Evolutionary conservation across 352 stramenopile genomes (phyloP), one percentile per base, ranked within the genome.

Genomic region (Phytophthora cactorum): DNA sequence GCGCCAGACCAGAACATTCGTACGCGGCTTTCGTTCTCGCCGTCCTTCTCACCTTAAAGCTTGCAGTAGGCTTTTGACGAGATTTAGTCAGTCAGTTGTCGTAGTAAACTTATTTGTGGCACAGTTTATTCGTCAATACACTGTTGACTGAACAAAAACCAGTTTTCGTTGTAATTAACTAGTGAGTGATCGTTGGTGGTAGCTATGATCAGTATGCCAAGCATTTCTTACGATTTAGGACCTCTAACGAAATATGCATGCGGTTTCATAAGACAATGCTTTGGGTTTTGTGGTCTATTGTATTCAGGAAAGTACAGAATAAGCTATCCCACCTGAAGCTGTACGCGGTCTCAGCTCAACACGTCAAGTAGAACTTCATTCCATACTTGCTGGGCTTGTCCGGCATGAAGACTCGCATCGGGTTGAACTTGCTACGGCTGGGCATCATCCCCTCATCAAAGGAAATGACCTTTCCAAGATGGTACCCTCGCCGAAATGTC

Each of bases 371-470:
- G 17, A 22, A 22, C 17, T 22, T 22, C 17, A 22, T 22, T 22
- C 58, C 66, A 31, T 53, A 74, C 29, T 62, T 59, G 50, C 31
- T 63, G 0, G 62, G 62, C 66, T 72, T 72, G 47, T 22, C 17
- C 17, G 17, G 17, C 17, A 22, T 0, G 17, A 22, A 22, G 17
- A 22, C 17, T 22, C 17, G 17, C 17, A 22, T 22, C 17, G 17
- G 17, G 17, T 22, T 22, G 17, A 22, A 22, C 17, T 22, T 22
- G 17, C 17, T 22, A 22, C 17, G 17, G 17, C 0, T 22, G 17
- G 17, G 17, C 17, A 22, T 22, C 17, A 22, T 22, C 17, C 17
- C 17, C 17, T 72, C 49, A 10, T 75, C 61, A 10, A 74, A 72
- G 0, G 47, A 67, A 0, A 74, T 57, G 1, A 22, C 51, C 11